phyloP scores from a whole-genome alignment of 2,329 filamentous ascomycete species.

The Sclerotinia sclerotiorum region DNA sequence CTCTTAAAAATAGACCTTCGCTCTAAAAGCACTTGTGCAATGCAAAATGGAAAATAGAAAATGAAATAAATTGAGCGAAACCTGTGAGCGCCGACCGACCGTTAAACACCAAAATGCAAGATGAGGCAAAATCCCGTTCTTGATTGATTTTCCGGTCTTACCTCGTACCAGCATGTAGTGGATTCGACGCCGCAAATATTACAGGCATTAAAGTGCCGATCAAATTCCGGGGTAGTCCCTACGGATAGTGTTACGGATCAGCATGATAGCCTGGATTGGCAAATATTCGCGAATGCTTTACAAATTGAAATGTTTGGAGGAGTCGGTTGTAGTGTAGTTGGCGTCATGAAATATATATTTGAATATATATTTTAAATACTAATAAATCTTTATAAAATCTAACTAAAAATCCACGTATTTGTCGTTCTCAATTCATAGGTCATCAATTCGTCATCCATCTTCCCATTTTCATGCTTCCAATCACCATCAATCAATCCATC shows the following conservation, averaged over 20 bases:
- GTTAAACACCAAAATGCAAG: conserved; percentile 15
- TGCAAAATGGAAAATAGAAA: background rate
- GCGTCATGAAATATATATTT: background rate
- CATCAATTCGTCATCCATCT: background rate
- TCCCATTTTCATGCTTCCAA: background rate
- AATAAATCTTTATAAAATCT: background rate
- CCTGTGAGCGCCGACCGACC: background rate
- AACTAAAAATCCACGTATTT: background rate
- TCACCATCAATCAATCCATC: background rate
- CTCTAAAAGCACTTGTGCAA: background rate
- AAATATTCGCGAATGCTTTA: background rate
- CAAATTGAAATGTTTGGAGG: no score
- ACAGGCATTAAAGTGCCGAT: conserved; percentile 6
- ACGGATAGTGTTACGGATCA: conserved; percentile 1
- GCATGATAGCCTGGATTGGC: background rate
- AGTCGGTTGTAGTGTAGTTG: no score
- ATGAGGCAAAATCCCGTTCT: conserved; percentile 13
- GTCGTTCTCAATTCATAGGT: background rate
- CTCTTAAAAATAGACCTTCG: background rate
- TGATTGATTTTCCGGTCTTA: background rate
- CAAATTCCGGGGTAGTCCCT: background rate
- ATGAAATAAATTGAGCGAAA: background rate
- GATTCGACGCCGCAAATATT: background rate
- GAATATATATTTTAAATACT: background rate
- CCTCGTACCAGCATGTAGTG: background rate